phyloP scores from a whole-genome alignment of 179 eudicot species.

The Silene vulgaris region DNA sequence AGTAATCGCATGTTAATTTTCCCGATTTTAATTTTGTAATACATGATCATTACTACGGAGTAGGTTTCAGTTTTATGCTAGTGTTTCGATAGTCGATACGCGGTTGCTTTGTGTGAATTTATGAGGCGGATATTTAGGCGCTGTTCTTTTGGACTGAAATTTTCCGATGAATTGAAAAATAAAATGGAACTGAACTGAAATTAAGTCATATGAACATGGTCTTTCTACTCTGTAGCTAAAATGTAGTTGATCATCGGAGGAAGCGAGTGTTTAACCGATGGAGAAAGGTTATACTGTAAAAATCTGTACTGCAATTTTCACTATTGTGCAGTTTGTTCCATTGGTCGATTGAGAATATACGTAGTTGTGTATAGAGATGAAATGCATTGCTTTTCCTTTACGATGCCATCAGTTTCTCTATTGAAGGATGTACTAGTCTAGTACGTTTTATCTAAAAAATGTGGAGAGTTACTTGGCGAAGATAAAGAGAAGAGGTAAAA shows the following conservation, averaged over 20 bases:
- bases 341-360: background rate
- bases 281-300: background rate
- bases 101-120: background rate
- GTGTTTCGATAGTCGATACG: background rate
- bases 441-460: too few species aligned
- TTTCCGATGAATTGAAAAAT: background rate
- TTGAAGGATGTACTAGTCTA: too few species aligned
- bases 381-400: background rate
- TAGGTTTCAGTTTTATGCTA: background rate
- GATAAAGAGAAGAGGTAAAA: too few species aligned
- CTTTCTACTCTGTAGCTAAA: background rate
- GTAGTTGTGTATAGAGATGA: background rate
- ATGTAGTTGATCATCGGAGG: background rate
- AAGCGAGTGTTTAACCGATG: background rate
- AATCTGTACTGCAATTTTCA: background rate
- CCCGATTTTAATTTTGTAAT: background rate
- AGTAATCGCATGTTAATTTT: background rate
- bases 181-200: background rate
- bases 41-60: background rate
- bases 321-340: background rate
- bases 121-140: background rate
- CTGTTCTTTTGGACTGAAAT: background rate
- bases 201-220: background rate
- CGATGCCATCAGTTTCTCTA: background rate
- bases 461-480: too few species aligned